A percentile compares a stretch with the other conserved stretches of the same genome.
Conservation (phyloP, 2,329 filamentous ascomycete genomes). For the Phialocephala sp. region DNA sequence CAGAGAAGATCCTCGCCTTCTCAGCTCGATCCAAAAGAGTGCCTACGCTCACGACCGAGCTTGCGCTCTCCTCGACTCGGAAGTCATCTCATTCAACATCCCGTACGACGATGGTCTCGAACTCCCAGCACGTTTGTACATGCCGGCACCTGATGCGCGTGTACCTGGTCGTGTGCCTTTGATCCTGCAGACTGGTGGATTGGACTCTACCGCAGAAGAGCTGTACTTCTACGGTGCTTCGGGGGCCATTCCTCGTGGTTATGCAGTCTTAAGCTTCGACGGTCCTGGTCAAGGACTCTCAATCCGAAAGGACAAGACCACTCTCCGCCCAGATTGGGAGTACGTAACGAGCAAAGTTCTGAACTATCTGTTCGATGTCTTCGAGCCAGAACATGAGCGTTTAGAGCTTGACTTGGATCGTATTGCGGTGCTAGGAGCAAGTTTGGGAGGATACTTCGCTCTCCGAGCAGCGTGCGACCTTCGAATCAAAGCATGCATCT, state of each 20-base stretch:
- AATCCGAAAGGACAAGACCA: conserved; percentile 30
- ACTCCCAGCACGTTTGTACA: conserved; percentile 45
- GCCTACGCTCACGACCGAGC: conserved; percentile 40
- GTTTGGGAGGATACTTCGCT: conserved; percentile 54
- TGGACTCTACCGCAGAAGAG: conserved; percentile 44
- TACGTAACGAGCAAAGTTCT: conserved; percentile 37
- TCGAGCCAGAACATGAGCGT: conserved; percentile 27
- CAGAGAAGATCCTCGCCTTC: conserved; percentile 39
- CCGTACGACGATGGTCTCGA: conserved; percentile 44
- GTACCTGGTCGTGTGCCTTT: conserved; percentile 29
- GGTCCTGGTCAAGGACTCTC: conserved; percentile 48
- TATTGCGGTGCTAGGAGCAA: conserved; percentile 39
- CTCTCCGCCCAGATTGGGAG: conserved; percentile 39
- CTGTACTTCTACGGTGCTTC: conserved; percentile 39
- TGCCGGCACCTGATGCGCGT: conserved; percentile 33
- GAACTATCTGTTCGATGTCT: conserved; percentile 29
- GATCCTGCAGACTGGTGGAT: conserved; percentile 38
- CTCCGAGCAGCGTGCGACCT: conserved; percentile 49
- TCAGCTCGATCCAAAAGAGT: conserved; percentile 38
- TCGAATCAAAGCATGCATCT: conserved; percentile 51
- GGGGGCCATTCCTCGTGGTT: conserved; percentile 39
- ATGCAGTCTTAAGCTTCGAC: conserved; percentile 47
- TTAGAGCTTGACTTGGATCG: conserved; percentile 37
- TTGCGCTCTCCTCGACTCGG: conserved; percentile 40
- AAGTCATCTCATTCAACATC: conserved; percentile 44